Percentiles rank a stretch among this genome's conserved stretches.
Conservation (phyloP, 1,139 yeast species). For the Kurtzmaniella natalensis region DNA sequence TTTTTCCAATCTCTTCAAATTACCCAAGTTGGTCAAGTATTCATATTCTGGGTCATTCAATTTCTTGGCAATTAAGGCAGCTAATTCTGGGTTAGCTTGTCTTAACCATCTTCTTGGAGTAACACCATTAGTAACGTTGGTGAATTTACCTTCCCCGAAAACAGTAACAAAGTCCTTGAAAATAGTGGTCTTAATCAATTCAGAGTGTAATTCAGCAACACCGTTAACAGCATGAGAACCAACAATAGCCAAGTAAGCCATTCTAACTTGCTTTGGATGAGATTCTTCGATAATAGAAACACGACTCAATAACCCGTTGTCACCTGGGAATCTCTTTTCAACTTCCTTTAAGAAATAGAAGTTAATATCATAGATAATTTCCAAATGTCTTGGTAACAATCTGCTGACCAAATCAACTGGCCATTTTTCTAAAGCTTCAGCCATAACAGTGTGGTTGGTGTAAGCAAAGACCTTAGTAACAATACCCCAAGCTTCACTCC, state of each 20-base stretch:
- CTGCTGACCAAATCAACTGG: conserved; percentile 76
- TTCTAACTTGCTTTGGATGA: conserved; percentile 74
- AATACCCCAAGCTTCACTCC: conserved; percentile 85
- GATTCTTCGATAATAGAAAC: conserved; percentile 87
- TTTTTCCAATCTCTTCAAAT: conserved; percentile 63
- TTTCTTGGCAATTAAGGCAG: conserved; percentile 66
- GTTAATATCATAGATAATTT: conserved; percentile 85
- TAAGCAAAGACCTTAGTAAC: conserved; percentile 82
- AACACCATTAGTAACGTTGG: conserved; percentile 91
- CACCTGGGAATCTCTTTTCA: conserved; percentile 69
- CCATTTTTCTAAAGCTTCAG: conserved; percentile 95
- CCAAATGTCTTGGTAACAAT: conserved; percentile 86
- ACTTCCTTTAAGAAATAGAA: conserved; percentile 73
- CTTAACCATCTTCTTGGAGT: conserved; percentile 96
- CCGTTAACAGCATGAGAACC: conserved; percentile 95
- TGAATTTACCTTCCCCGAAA: conserved; percentile 78
- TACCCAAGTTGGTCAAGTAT: conserved; percentile 64
- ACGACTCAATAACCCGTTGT: conserved; percentile 57
- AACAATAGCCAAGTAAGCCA: conserved; percentile 88
- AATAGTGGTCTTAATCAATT: conserved; percentile 81
- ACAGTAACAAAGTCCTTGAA: conserved; percentile 85
- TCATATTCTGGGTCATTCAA: conserved; percentile 61
- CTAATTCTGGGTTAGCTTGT: conserved; percentile 84
- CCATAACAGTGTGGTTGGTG: conserved; percentile 93
- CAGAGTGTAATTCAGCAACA: conserved; percentile 93